Base-by-base conservation (phyloP, 1,284 basidiomycete genomes). In the Ustilago bromivora region DNA sequence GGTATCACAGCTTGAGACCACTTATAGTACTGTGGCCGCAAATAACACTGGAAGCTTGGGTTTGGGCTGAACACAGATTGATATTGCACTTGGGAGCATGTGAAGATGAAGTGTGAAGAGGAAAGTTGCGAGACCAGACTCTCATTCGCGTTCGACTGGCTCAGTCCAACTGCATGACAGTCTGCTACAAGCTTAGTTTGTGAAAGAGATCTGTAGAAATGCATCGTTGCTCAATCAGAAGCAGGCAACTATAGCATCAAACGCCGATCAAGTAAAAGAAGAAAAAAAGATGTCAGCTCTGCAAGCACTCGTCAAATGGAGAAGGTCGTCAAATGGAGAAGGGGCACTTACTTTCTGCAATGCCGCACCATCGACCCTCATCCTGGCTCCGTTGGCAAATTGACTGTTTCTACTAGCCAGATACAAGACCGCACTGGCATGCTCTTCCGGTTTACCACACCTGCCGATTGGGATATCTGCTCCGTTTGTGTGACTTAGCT, bases 401-500 rank as follows among this genome's bases (percentile, higher is more conserved):
- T 49, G 40, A 43, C 58, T 70, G 1, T 17, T 28, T 9, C 55
- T 53, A 11, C 54, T 49, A 5, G 60, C 65, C 47, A 80, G 49
- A 41, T 78, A 80, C 17, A 77, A n/a, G 0, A 80, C 60, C 0
- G 65, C 65, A 10, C 62, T 43, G 1, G 71, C 78, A 53, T 80
- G 71, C 55, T 80, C 78, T 13, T 67, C 32, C 0, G 75, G 75
- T 36, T 43, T 55, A 1, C 78, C 78, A 31, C 74, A 76, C 12
- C 78, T 43, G 0, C 78, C 78, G 4, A 76, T 28, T 3, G 78
- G 78, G 32, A 80, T 77, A 61, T 78, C 75, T 0, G 78, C 78
- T 6, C 78, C 78, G 31, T 80, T 80, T 0, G 78, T 80, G 41
- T 73, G 74, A 6, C 56, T 59, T 41, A 80, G 59, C 11, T n/a